Percentiles rank a stretch among this genome's conserved stretches.
These are phyloP conservation scores for Mycosarcoma maydis DNA, from an alignment of 1,284 basidiomycete genomes.

Conservation along the genomic window DNA sequence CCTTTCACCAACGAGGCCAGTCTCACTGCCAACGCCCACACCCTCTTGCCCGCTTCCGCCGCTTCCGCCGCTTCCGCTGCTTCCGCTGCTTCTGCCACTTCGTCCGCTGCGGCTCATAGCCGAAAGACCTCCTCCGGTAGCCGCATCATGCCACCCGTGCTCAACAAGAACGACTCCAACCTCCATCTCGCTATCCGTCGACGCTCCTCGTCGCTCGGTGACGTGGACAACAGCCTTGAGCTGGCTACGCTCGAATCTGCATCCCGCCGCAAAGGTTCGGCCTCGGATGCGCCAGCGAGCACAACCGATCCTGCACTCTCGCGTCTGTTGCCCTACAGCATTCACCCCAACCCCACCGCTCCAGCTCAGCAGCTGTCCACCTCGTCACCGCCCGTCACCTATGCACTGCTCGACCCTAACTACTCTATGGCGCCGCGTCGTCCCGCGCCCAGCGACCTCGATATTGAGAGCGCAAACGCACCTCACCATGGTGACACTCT, in stretches of 20 bases:
- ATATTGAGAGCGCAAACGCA: constrained; percentile 23
- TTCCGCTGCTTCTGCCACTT: constrained; percentile 8
- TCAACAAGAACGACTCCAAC: constrained; percentile 42
- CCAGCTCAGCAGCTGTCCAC: not conserved
- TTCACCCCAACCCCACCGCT: not conserved
- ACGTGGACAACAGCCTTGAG: constrained; percentile 35
- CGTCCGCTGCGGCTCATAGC: constrained; percentile 24
- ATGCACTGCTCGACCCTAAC: constrained; percentile 31
- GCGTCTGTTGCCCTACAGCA: constrained; percentile 11
- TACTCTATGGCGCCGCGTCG: constrained; percentile 30
- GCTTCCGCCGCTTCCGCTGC: constrained; percentile 20
- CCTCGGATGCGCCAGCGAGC: not conserved
- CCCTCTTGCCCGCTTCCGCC: constrained; percentile 8
- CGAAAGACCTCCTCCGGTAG: constrained; percentile 20
- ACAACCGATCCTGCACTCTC: constrained; percentile 18
- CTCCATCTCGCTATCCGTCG: not conserved
- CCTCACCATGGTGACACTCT: constrained; percentile 8
- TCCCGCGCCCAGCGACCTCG: constrained; percentile 17
- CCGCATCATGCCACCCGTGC: constrained; percentile 18
- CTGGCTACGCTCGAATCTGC: constrained; percentile 15
- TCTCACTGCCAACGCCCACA: constrained; percentile 2
- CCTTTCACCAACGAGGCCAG: not conserved
- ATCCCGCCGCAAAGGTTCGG: constrained; percentile 7
- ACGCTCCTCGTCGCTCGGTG: constrained; percentile 32
- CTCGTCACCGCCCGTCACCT: not conserved